Conservation (phyloP, 2,329 filamentous ascomycete species). For the Chalaropsis ovoidea region DNA sequence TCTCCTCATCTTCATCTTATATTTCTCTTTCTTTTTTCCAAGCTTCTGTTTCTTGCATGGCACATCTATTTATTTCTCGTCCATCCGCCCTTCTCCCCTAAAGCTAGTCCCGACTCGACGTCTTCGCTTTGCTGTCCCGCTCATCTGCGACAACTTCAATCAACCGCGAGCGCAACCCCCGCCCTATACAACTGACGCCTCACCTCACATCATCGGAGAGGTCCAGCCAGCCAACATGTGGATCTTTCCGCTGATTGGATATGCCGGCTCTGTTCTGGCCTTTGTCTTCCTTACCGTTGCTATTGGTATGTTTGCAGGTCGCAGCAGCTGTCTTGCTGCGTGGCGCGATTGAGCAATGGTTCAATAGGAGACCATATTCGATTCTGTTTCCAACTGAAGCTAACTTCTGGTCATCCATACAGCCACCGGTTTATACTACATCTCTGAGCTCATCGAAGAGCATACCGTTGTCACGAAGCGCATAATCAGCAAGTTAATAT, state of each 20-base stretch:
- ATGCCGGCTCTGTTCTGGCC: conserved; percentile 73
- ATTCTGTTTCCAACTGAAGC: neutral
- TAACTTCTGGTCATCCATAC: conserved; percentile 31
- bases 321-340: neutral
- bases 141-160: conserved; percentile 6
- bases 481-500: conserved; percentile 76
- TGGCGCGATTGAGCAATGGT: neutral
- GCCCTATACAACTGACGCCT: neutral
- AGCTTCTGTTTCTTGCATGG: neutral
- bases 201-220: neutral
- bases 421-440: conserved; percentile 95
- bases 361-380: neutral
- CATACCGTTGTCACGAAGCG: conserved; percentile 88
- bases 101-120: conserved; percentile 2
- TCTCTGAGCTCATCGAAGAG: conserved; percentile 95
- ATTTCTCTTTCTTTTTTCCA: neutral
- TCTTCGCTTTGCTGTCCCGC: conserved; percentile 14
- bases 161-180: neutral
- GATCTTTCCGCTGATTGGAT: conserved; percentile 88
- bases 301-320: conserved; percentile 52
- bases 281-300: conserved; percentile 91
- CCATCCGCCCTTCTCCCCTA: too few relatives aligned
- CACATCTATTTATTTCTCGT: conserved; percentile 1
- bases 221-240: conserved; percentile 56
- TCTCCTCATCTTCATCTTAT: neutral